Conservation (phyloP, 805 yeast genomes). For the Metschnikowia anglica region DNA sequence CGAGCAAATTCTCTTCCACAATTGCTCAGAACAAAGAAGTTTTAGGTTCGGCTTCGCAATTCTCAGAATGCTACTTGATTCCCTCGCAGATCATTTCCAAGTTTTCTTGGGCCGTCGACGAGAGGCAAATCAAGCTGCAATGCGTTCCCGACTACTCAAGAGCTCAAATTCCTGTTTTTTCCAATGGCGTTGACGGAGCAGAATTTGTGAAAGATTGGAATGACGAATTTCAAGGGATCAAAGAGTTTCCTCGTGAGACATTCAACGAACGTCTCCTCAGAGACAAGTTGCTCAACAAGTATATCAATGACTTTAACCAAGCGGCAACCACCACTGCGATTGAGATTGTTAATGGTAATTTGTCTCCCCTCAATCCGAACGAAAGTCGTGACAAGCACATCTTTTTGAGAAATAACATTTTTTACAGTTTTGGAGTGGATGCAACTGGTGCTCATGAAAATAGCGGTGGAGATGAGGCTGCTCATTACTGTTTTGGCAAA, state of each 20-base stretch:
- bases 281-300: constrained; percentile 71
- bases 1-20: constrained; percentile 59
- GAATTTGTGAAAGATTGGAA: constrained; percentile 76
- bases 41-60: constrained; percentile 36
- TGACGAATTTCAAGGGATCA: constrained; percentile 81
- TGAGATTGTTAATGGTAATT: constrained; percentile 68
- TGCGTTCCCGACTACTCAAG: constrained; percentile 55
- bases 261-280: constrained; percentile 68
- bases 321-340: constrained; percentile 80
- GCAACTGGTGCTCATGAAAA: constrained; percentile 61
- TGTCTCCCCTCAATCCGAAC: constrained; percentile 77
- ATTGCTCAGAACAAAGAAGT: constrained; percentile 51
- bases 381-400: constrained; percentile 63
- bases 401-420: constrained; percentile 77
- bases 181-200: constrained; percentile 60
- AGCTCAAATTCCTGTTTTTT: constrained; percentile 53
- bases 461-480: constrained; percentile 82
- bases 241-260: constrained; percentile 61
- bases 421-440: constrained; percentile 73
- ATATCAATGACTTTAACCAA: constrained; percentile 71
- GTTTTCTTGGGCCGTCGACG: constrained; percentile 75
- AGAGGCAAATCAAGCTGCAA: constrained; percentile 18
- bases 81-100: constrained; percentile 63
- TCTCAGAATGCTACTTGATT: constrained; percentile 56
- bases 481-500: constrained; percentile 73